Percentiles rank a stretch among this genome's conserved stretches.
Evolutionary conservation across 2,329 filamentous ascomycete species (phyloP).

Genomic region (Apiospora phragmitis): DNA sequence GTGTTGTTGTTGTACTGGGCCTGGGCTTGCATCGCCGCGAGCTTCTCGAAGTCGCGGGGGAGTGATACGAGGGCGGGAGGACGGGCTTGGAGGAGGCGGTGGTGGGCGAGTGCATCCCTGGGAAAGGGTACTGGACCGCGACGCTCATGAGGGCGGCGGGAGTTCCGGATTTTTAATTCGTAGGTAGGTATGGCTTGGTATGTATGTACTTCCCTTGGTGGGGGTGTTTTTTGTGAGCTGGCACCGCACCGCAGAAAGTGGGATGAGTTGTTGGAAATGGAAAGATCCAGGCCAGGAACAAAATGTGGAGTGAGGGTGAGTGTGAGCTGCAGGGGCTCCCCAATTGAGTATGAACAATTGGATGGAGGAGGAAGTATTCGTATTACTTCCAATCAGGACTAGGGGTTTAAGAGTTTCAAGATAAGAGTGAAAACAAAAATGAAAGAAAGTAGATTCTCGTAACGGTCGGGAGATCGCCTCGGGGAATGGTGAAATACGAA

Average conservation of each 20-base stretch:
- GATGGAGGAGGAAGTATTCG: background rate
- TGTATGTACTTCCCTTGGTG: background rate
- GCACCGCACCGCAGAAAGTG: background rate
- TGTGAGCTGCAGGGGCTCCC: background rate
- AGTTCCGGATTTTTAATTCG: background rate
- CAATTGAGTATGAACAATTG: background rate
- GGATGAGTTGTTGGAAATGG: background rate
- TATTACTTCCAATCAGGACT: background rate
- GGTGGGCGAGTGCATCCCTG: slow-evolving; percentile 8
- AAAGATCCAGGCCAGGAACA: background rate
- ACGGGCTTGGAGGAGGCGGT: background rate
- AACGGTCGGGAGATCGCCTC: background rate
- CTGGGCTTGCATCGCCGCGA: slow-evolving; percentile 2
- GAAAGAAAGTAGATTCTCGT: background rate
- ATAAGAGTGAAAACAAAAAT: background rate
- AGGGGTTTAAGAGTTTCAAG: background rate
- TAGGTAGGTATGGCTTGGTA: too few relatives aligned
- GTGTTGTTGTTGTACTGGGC: background rate
- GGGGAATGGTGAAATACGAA: background rate
- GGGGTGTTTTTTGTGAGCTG: background rate
- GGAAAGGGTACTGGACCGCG: slow-evolving; percentile 5
- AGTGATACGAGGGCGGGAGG: slow-evolving; percentile 1
- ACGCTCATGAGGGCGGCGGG: background rate
- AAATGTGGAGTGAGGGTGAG: background rate
- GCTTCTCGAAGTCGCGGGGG: slow-evolving; percentile 9